These are phyloP conservation scores for Xylariaceae sp. DNA, from an alignment of 2,329 filamentous ascomycete genomes.

Conservation along the genomic window DNA sequence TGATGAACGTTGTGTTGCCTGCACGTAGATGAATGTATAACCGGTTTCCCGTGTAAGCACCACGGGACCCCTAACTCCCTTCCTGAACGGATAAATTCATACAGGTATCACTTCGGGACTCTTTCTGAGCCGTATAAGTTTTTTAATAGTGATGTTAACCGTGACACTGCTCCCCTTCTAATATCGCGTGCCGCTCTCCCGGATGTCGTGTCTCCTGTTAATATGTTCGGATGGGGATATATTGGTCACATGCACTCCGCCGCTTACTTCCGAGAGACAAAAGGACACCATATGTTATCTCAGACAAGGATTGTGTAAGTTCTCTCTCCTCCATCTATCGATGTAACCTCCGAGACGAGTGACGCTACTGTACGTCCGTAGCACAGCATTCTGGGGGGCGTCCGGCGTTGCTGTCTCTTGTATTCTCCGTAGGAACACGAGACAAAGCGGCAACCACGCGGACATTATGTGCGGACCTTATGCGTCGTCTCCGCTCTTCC, in stretches of 20 bases:
- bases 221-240: not conserved
- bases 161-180: not conserved
- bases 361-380: conserved; percentile 8
- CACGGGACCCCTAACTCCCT: too few relatives aligned
- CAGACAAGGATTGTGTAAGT: not conserved
- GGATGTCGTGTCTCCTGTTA: not conserved
- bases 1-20: too few relatives aligned
- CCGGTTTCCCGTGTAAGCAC: too few relatives aligned
- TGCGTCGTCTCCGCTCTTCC: not conserved
- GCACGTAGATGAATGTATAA: too few relatives aligned
- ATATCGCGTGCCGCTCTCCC: not conserved
- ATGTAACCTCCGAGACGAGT: conserved; percentile 12
- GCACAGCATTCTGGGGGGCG: not conserved
- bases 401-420: conserved; percentile 9
- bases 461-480: conserved; percentile 1
- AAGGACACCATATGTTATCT: too few relatives aligned
- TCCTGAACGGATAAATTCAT: too few relatives aligned
- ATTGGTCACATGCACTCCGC: not conserved
- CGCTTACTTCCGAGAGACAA: not conserved
- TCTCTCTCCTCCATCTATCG: not conserved
- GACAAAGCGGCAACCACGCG: not conserved
- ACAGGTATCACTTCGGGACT: not conserved
- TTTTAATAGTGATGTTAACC: not conserved
- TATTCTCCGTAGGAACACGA: conserved; percentile 17
- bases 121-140: not conserved